phyloP scores from a whole-genome alignment of 495 filamentous ascomycete genomes.

The Annulohypoxylon moriforme region DNA sequence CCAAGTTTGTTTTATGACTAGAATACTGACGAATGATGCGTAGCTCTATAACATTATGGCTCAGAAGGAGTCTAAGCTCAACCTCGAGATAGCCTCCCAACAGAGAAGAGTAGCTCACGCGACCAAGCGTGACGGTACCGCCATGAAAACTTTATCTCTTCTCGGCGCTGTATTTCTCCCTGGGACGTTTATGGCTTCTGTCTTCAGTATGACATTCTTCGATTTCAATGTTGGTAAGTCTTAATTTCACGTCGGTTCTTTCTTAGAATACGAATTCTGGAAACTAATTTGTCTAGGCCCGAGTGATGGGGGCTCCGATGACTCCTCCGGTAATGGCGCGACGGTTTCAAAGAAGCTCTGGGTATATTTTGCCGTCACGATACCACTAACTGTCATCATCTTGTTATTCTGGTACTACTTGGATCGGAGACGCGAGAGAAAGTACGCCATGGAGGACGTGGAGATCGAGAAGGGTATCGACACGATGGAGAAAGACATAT shows the following conservation, averaged over 20 bases:
- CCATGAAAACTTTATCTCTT: conserved; percentile 67
- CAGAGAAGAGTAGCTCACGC: conserved; percentile 66
- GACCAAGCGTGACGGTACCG: conserved; percentile 65
- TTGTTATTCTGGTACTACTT: conserved; percentile 60
- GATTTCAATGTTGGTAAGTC: conserved; percentile 57
- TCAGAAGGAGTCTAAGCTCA: conserved; percentile 67
- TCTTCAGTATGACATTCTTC: conserved; percentile 70
- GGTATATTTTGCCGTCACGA: conserved; percentile 66
- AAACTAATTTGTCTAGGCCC: conserved; percentile 30
- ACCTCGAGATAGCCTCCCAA: conserved; percentile 66
- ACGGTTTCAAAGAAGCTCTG: conserved; percentile 59
- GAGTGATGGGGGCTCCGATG: conserved; percentile 14
- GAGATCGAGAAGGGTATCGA: conserved; percentile 64
- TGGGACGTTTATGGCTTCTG: conserved; percentile 63
- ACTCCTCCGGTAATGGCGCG: conserved; percentile 21
- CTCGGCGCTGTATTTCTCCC: conserved; percentile 68
- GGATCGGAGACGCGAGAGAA: conserved; percentile 58
- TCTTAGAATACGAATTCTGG: background rate
- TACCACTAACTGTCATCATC: conserved; percentile 61
- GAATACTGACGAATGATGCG: conserved; percentile 20
- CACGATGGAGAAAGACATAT: conserved; percentile 65
- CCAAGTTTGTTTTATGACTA: background rate
- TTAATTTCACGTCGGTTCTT: background rate
- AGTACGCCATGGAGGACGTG: conserved; percentile 57
- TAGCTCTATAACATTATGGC: conserved; percentile 69